These are phyloP conservation scores for Camelina neglecta DNA, from an alignment of 345 rosid species.

Conservation along the genomic window DNA sequence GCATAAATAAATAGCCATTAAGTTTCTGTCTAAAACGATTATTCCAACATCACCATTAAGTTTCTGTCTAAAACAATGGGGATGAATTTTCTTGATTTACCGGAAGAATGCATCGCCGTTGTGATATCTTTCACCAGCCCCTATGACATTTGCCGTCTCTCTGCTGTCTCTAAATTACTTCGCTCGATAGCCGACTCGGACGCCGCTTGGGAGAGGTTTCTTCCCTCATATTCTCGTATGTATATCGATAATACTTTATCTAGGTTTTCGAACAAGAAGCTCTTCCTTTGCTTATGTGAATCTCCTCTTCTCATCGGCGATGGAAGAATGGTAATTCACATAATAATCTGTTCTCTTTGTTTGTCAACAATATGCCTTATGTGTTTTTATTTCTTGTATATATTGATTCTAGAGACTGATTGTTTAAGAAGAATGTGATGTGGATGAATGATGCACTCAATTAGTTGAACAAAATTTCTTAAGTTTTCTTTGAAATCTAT, in stretches of 20 bases:
- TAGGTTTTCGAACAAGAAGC: conserved; percentile 41
- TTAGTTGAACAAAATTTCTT: background rate
- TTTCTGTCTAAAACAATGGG: background rate
- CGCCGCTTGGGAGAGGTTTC: conserved; percentile 45
- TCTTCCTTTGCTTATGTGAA: conserved; percentile 43
- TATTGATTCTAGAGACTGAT: background rate
- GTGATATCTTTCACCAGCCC: conserved; percentile 47
- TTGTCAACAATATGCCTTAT: background rate
- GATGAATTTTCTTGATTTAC: conserved; percentile 38
- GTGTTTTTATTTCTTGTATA: background rate
- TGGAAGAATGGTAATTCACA: conserved; percentile 48
- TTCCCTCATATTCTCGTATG: conserved; percentile 38
- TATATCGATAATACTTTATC: conserved; percentile 21
- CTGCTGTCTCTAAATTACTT: conserved; percentile 37
- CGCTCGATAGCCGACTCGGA: conserved; percentile 42
- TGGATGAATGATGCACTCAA: background rate
- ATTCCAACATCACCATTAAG: too few species aligned
- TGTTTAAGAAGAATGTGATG: background rate
- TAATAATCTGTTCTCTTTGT: background rate
- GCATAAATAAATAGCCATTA: background rate
- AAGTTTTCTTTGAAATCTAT: background rate
- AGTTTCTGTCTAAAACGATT: too few species aligned
- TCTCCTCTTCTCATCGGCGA: conserved; percentile 43
- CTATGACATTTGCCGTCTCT: conserved; percentile 44
- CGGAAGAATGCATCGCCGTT: conserved; percentile 46